Conservation (phyloP, 306 rosid genomes). For the Lagenaria siceraria region DNA sequence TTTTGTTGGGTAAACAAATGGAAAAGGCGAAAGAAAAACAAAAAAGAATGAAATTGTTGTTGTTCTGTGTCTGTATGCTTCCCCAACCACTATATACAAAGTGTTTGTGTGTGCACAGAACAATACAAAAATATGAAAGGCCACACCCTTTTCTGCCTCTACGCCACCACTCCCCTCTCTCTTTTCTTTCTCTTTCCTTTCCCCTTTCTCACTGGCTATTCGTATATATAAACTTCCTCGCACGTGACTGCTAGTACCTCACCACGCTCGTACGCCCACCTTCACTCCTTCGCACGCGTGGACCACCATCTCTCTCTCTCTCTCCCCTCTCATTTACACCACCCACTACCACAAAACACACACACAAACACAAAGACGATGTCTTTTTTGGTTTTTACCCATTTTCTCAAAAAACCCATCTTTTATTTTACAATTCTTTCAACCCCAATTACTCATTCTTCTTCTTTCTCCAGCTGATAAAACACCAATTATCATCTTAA, state of each 20-base stretch:
- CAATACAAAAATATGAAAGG: slow-evolving; percentile 20
- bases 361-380: background rate
- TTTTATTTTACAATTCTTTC: background rate
- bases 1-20: background rate
- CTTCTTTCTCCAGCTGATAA: too few relatives aligned
- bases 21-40: background rate
- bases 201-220: slow-evolving; percentile 2
- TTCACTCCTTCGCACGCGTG: slow-evolving; percentile 4
- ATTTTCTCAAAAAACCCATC: background rate
- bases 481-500: too few relatives aligned
- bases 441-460: background rate
- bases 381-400: background rate
- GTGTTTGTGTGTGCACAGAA: slow-evolving; percentile 10
- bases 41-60: slow-evolving; percentile 11
- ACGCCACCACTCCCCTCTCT: background rate
- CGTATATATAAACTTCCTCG: slow-evolving; percentile 41
- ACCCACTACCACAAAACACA: background rate
- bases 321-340: background rate
- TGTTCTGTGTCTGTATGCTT: slow-evolving; percentile 20
- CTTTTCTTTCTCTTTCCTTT: background rate
- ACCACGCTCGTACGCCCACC: slow-evolving; percentile 25
- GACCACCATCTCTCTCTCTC: background rate
- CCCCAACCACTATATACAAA: slow-evolving; percentile 9
- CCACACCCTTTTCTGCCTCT: slow-evolving; percentile 14
- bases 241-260: slow-evolving; percentile 36